phyloP scores from a whole-genome alignment of 441 rosid species.

The Biscutella auriculata region DNA sequence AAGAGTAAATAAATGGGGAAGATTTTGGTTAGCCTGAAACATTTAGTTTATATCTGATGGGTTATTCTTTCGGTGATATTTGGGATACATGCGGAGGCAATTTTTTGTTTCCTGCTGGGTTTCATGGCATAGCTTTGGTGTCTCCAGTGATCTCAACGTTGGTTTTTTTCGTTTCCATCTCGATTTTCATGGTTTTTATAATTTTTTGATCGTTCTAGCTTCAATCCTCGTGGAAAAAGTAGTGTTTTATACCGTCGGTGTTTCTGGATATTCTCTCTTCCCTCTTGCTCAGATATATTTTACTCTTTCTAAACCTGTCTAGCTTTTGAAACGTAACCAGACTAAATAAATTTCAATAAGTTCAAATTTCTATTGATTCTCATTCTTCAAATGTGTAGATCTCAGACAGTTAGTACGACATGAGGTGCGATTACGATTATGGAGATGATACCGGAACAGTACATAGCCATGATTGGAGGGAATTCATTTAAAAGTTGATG shows the following conservation, averaged over 20 bases:
- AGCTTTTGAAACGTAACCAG: slow-evolving; percentile 5
- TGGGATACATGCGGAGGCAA: slow-evolving; percentile 47
- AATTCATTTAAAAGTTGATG: slow-evolving; percentile 39
- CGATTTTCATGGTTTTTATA: slow-evolving; percentile 36
- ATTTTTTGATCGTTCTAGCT: slow-evolving; percentile 72
- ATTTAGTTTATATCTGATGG: too few relatives aligned
- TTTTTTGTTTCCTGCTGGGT: slow-evolving; percentile 37
- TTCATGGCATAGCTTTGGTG: slow-evolving; percentile 37
- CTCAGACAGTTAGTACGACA: slow-evolving; percentile 75
- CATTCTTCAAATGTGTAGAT: not conserved
- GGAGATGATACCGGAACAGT: slow-evolving; percentile 58
- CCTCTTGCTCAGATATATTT: slow-evolving; percentile 74
- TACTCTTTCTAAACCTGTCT: not conserved
- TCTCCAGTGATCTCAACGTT: slow-evolving; percentile 36
- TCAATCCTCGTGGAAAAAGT: slow-evolving; percentile 70
- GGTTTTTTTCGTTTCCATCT: slow-evolving; percentile 47
- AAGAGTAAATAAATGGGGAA: too few relatives aligned
- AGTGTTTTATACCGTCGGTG: slow-evolving; percentile 69
- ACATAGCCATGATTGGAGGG: slow-evolving; percentile 50
- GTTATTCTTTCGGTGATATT: slow-evolving; percentile 59
- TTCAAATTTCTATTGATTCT: too few relatives aligned
- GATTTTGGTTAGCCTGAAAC: too few relatives aligned
- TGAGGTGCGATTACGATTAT: slow-evolving; percentile 61
- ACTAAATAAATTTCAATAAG: too few relatives aligned
- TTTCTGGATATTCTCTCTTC: slow-evolving; percentile 58